A percentile compares a stretch with the other conserved stretches of the same genome.
phyloP scores from a whole-genome alignment of 169 alveolate species.

The Cyclospora cayetanensis region DNA sequence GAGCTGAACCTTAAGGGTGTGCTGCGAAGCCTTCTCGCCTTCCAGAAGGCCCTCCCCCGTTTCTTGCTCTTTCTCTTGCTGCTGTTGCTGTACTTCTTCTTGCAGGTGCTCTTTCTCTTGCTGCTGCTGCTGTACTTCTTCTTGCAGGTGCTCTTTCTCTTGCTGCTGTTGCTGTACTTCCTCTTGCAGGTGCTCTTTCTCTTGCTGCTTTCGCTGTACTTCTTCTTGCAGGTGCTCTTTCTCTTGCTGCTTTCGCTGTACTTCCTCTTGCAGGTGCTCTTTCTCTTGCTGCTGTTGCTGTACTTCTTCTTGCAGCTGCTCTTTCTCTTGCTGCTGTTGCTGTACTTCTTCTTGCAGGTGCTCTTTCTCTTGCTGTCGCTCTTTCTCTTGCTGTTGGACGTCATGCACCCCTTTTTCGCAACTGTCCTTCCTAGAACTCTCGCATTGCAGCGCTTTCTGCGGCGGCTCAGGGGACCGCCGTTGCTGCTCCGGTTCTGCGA shows the following conservation, averaged over 20 bases:
- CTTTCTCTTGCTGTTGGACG: background rate
- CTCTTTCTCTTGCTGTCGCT: background rate
- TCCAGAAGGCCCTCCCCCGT: background rate
- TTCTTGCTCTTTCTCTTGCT: background rate
- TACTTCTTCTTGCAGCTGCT: background rate
- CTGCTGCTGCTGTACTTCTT: background rate
- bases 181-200: background rate
- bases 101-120: background rate
- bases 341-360: background rate
- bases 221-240: background rate
- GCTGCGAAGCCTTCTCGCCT: background rate
- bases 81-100: background rate
- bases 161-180: background rate
- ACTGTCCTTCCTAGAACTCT: too few relatives aligned
- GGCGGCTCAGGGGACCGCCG: background rate
- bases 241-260: background rate
- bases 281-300: background rate
- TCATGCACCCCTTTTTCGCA: background rate
- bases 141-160: background rate
- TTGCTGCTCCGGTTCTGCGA: background rate
- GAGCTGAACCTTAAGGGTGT: background rate
- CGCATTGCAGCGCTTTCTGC: background rate
- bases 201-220: background rate
- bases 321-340: background rate
- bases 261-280: background rate